Evolutionary conservation across 768 basidiomycete genomes (phyloP), one percentile per base, ranked within the genome.

Genomic region (Suillus americanus): DNA sequence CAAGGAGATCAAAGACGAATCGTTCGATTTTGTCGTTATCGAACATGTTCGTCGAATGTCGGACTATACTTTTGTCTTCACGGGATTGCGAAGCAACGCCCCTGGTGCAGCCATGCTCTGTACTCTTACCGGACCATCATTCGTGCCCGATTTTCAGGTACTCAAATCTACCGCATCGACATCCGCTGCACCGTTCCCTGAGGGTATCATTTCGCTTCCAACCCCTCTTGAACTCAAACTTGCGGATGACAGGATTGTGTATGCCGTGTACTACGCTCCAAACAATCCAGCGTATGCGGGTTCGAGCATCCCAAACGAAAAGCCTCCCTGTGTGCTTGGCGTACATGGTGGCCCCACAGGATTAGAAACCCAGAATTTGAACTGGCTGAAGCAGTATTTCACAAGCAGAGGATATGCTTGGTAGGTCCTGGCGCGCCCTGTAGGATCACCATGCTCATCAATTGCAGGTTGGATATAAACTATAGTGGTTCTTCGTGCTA

Each of bases 401-500:
- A 91, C 90, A 0, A 85, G 84, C 37, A 82, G 89, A 5, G 89
- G 90, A 33, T 92, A 83, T 78, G 89, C 82, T n/a, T 91, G 89
- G 90, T 59, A 59, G 6, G 57, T 59, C 3, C 25, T 18, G 12
- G 3, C 6, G 28, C 2, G 28, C 18, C 10, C 25, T 10, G 5
- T 7, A 20, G 5, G 40, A 41, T 30, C 18, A 28, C 12, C 28
- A 13, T 59, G 40, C 40, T 59, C 3, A 59, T 20, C 25, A 13
- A 41, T 41, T 13, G 18, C n/a, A 59, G 57, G 57, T 68, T 90
- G 41, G 89, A 90, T 62, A 90, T 94, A 50, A 89, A 94, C 69
- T 89, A 92, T 65, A 83, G 90, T 2, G 93, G 92, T 0, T 90
- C 89, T 0, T 85, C 85, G 5, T 88, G 91, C 0, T 92, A 88